Conservation (phyloP, 306 rosid genomes). For the Argentina anserina region DNA sequence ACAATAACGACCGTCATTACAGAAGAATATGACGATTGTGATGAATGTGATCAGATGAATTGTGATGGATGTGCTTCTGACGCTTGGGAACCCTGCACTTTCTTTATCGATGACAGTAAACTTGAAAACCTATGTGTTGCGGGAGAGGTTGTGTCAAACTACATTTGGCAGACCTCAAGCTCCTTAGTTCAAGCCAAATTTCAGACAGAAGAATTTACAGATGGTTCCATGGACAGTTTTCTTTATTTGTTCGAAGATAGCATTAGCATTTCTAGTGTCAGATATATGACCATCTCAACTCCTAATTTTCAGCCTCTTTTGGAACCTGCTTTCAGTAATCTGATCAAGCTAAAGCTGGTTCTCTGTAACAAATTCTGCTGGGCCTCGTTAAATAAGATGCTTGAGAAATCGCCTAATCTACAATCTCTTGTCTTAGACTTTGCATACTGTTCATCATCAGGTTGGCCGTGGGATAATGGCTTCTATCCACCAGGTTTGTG, state of each 20-base stretch:
- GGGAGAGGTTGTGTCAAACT: not conserved
- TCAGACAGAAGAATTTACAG: not conserved
- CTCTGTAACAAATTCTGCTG: not conserved
- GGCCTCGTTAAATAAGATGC: not conserved
- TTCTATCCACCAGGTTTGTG: not conserved
- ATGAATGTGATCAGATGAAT: not conserved
- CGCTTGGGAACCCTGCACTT: not conserved
- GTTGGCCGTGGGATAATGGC: too few species aligned
- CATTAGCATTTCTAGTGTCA: not conserved
- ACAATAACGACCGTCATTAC: not conserved
- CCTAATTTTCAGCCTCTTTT: not conserved
- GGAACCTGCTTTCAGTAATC: not conserved
- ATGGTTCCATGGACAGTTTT: not conserved
- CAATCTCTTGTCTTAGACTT: not conserved
- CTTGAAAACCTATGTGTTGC: not conserved
- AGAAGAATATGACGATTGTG: not conserved
- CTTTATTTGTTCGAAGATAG: too few species aligned
- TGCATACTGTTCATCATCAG: not conserved
- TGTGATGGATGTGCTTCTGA: not conserved
- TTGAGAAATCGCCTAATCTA: not conserved
- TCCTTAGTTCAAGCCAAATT: not conserved
- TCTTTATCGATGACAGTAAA: not conserved
- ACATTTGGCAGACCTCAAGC: not conserved
- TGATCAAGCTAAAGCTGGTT: not conserved
- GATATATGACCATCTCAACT: not conserved